Conservation (phyloP, 805 yeast species). For the Wickerhamomyces subpelliculosus region DNA sequence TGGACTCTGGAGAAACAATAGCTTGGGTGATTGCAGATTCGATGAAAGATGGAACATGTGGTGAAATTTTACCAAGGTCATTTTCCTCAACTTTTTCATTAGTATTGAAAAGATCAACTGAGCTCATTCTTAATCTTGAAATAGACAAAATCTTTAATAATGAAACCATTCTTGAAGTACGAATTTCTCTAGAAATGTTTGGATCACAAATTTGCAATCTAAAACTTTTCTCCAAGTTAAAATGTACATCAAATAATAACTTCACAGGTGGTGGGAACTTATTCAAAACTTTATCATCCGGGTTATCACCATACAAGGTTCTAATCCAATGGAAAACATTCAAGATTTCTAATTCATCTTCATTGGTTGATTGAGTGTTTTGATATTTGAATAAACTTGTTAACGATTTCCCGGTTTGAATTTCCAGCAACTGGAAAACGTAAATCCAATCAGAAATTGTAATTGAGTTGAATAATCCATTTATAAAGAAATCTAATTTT, state of each 20-base stretch:
- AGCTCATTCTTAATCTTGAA: slow-evolving; percentile 59
- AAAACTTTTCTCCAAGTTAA: slow-evolving; percentile 58
- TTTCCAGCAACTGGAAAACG: slow-evolving; percentile 66
- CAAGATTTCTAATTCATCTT: slow-evolving; percentile 52
- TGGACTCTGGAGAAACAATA: slow-evolving; percentile 72
- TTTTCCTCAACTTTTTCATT: slow-evolving; percentile 27
- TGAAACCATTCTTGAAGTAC: slow-evolving; percentile 65
- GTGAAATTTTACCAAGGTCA: slow-evolving; percentile 24
- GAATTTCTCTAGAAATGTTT: slow-evolving; percentile 45
- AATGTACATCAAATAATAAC: slow-evolving; percentile 59
- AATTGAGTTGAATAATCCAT: slow-evolving; percentile 48
- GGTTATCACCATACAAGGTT: slow-evolving; percentile 39
- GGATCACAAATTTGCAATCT: slow-evolving; percentile 58
- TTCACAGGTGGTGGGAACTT: slow-evolving; percentile 66
- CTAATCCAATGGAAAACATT: slow-evolving; percentile 70
- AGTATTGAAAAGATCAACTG: slow-evolving; percentile 35
- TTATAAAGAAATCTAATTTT: slow-evolving; percentile 55
- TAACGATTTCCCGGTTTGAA: slow-evolving; percentile 51
- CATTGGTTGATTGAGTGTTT: slow-evolving; percentile 31
- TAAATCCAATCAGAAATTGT: slow-evolving; percentile 72
- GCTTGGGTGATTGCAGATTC: slow-evolving; percentile 75
- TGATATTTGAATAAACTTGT: slow-evolving; percentile 49
- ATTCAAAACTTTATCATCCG: slow-evolving; percentile 34
- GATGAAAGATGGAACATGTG: slow-evolving; percentile 73
- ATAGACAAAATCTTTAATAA: slow-evolving; percentile 60